Evolutionary conservation across 441 rosid species (phyloP).

Genomic region (Gossypium trilobum): DNA sequence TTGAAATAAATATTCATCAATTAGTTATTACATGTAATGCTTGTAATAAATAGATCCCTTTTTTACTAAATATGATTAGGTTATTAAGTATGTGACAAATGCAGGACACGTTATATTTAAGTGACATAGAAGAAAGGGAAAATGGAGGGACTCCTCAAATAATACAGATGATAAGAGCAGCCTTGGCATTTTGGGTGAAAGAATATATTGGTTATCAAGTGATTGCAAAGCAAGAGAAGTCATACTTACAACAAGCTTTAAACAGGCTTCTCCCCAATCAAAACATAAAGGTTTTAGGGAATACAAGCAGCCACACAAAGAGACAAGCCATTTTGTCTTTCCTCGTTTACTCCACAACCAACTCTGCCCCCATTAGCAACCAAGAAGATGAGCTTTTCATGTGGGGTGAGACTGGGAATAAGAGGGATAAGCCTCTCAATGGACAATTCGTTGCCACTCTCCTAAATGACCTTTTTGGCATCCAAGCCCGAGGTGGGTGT

Average conservation of each 20-base stretch:
- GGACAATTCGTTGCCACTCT: conserved; percentile 46
- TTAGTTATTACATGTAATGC: neutral
- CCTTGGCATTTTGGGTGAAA: conserved; percentile 53
- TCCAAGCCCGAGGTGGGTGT: conserved; percentile 59
- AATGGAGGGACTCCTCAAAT: conserved; percentile 58
- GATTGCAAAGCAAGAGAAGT: conserved; percentile 31
- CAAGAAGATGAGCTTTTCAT: conserved; percentile 11
- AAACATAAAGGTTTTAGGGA: conserved; percentile 42
- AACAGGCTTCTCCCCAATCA: conserved; percentile 33
- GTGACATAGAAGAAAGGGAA: conserved; percentile 52
- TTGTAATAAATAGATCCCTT: too few species aligned
- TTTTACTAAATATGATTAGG: neutral
- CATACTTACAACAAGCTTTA: conserved; percentile 33
- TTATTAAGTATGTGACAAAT: neutral
- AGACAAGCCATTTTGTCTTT: conserved; percentile 46
- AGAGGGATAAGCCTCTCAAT: conserved; percentile 45
- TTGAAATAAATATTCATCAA: neutral
- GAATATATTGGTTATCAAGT: conserved; percentile 31
- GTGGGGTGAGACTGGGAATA: conserved; percentile 32
- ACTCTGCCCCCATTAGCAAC: neutral
- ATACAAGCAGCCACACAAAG: conserved; percentile 13
- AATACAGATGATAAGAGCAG: conserved; percentile 42
- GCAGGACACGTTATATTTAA: conserved; percentile 48
- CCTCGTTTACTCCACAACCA: conserved; percentile 35
- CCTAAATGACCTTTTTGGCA: conserved; percentile 55